Evolutionary conservation across 352 stramenopile genomes (phyloP), one percentile per base, ranked within the genome.

Genomic region (Globisporangium rhizosaccharum): DNA sequence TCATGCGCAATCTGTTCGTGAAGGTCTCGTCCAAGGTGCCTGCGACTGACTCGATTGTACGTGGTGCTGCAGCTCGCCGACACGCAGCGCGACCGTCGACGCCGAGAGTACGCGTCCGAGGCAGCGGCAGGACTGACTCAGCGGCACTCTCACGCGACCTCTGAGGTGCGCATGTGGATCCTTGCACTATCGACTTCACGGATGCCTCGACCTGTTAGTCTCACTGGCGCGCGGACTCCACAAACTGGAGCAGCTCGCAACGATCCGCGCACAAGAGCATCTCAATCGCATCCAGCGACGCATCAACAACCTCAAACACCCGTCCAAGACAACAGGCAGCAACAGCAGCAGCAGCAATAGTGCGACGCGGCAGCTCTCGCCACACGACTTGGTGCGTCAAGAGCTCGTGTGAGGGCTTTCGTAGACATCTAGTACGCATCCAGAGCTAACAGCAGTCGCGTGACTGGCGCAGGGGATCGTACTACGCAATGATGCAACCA

Each of bases 191-290:
- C 33, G 10, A 39, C 33, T 11, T 39, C 10, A 11, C 33, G 5
- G 33, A 39, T 39, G 33, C 30, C 30, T 36, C 30, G 30, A 36
- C 30, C 30, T 36, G 30, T 36, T 36, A 3, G 30, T 10, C 30
- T 36, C 30, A 36, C 30, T 36, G 30, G 9, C 30, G 30, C 30
- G 9, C 30, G 9, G 9, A 8, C 30, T 3, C 30, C 30, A 8
- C 30, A 8, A 10, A 36, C 30, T 36, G 26, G 25, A 26, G 8
- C 37, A 63, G 51, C 51, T 63, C 14, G 33, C 39, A 2, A 53
- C 28, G 2, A 53, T 60, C 39, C 51, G 51, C 14, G 53, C 53
- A 44, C 58, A 63, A 17, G 51, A 63, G 15, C 58, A 63, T 41
- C 30, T 57, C 14, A 66, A 56, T 42, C 25, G 41, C 47, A 10